Base-by-base conservation (phyloP, 768 basidiomycete genomes). In the Rhizopogon vesiculosus region DNA sequence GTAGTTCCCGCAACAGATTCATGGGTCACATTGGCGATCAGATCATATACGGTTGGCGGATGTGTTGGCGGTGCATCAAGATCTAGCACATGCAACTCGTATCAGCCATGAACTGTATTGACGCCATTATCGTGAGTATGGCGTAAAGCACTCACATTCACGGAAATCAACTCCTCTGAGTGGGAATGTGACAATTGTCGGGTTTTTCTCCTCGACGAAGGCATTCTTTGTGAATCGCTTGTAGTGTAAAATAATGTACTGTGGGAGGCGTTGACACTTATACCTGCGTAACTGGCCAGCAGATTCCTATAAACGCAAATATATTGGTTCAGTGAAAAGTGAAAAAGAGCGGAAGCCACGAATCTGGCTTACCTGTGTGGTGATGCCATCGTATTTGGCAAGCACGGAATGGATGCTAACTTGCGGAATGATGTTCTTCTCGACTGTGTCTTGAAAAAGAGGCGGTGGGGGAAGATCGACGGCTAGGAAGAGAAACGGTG, bases 381-480 rank as follows among this genome's bases (percentile, higher is more conserved):
- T 91, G 61, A 75, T 77, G 13, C 97, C 97, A 70, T 98, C 93
- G 71, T 94, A 99, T 72, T 99, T 99, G 18, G 89, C 81, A 22
- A 98, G 78, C 29, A 98, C 87, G 10, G 87, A 85, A 56, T 93
- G 85, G 55, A 99, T 86, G 45, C 88, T 89, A 58, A 97, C 92
- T 79, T 99, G 97, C 33, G 97, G 97, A 60, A 98, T 97, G 69
- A 99, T 98, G 69, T 98, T 98, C 75, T 97, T 97, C 76, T 97
- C 94, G 45, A 96, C 82, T 4, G 90, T 74, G 67, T 98, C 95
- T 72, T 98, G 96, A 73, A 98, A 99, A 40, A 99, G 74, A 15
- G 96, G 97, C n/a, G 94, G 94, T 0, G 97, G 91, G 16, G 97
- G 97, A 25, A 98, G 81, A 74, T 99, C 97, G 29, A 98, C 85